These are phyloP conservation scores for Fusarium paranaense DNA, from an alignment of 2,329 filamentous ascomycete genomes.

Conservation along the genomic window DNA sequence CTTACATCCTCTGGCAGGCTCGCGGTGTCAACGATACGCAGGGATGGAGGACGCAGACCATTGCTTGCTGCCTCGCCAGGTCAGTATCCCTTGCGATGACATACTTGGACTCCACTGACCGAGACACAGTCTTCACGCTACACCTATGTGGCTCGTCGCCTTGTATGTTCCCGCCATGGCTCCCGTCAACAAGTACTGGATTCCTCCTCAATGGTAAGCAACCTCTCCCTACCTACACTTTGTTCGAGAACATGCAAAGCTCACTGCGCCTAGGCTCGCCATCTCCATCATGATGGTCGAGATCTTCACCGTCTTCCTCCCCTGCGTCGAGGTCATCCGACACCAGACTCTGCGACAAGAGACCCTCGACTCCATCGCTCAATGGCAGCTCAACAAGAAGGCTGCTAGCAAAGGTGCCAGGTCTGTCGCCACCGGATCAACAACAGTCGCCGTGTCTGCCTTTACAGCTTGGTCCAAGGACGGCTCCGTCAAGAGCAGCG, in stretches of 20 bases:
- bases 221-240: not conserved
- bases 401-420: slow-evolving; percentile 44
- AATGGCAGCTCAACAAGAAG: slow-evolving; percentile 59
- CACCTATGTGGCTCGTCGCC: slow-evolving; percentile 75
- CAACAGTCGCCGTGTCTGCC: slow-evolving; percentile 49
- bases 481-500: slow-evolving; percentile 48
- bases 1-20: slow-evolving; percentile 71
- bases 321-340: slow-evolving; percentile 67
- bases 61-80: slow-evolving; percentile 61
- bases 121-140: slow-evolving; percentile 66
- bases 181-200: slow-evolving; percentile 64
- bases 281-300: slow-evolving; percentile 73
- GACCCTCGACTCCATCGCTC: slow-evolving; percentile 61
- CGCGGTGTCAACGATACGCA: slow-evolving; percentile 72
- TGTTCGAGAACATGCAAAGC: not conserved
- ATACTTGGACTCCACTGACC: slow-evolving; percentile 11
- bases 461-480: slow-evolving; percentile 52
- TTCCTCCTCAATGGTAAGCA: slow-evolving; percentile 72
- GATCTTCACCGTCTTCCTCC: slow-evolving; percentile 72
- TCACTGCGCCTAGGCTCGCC: slow-evolving; percentile 58
- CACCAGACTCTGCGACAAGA: slow-evolving; percentile 59
- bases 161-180: slow-evolving; percentile 64
- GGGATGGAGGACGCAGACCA: slow-evolving; percentile 74
- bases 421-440: slow-evolving; percentile 50
- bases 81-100: slow-evolving; percentile 42